A percentile compares a stretch with the other conserved stretches of the same genome.
Conservation (phyloP, 225 moss, liverwort and hornwort species). For the Bryum argenteum region DNA sequence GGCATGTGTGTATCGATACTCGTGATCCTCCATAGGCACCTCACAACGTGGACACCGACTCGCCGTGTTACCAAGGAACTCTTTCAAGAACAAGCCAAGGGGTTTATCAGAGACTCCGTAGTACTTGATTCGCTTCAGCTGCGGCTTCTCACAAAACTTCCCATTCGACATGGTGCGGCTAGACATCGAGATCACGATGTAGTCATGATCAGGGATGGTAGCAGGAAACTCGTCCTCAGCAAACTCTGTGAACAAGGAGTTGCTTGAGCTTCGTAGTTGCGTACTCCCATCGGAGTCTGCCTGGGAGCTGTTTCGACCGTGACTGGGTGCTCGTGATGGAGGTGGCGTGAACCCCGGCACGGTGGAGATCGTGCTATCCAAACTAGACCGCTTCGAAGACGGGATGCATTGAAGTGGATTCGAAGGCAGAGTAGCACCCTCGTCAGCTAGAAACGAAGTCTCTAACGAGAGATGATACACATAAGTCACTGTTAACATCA, state of each 20-base stretch:
- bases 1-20: constrained; percentile 73
- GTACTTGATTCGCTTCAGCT: constrained; percentile 75
- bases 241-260: constrained; percentile 33
- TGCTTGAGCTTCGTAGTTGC: constrained; percentile 27
- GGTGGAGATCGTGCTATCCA: constrained; percentile 57
- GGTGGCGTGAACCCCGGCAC: constrained; percentile 48
- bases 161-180: constrained; percentile 78
- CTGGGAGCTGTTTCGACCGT: constrained; percentile 34
- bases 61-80: constrained; percentile 62
- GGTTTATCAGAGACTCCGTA: constrained; percentile 73
- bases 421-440: constrained; percentile 79
- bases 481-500: constrained; percentile 72
- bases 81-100: constrained; percentile 74
- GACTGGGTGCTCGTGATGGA: constrained; percentile 36
- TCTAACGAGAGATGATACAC: constrained; percentile 89
- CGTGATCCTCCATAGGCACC: constrained; percentile 73
- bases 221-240: constrained; percentile 65
- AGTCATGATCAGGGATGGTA: constrained; percentile 70
- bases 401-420: constrained; percentile 49
- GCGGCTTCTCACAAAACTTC: constrained; percentile 61
- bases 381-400: constrained; percentile 48
- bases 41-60: constrained; percentile 67
- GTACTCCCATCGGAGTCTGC: constrained; percentile 34
- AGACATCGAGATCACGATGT: constrained; percentile 71
- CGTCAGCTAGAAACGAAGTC: constrained; percentile 86